Base-by-base conservation (phyloP, 768 basidiomycete genomes). In the Agrocybe pediades region DNA sequence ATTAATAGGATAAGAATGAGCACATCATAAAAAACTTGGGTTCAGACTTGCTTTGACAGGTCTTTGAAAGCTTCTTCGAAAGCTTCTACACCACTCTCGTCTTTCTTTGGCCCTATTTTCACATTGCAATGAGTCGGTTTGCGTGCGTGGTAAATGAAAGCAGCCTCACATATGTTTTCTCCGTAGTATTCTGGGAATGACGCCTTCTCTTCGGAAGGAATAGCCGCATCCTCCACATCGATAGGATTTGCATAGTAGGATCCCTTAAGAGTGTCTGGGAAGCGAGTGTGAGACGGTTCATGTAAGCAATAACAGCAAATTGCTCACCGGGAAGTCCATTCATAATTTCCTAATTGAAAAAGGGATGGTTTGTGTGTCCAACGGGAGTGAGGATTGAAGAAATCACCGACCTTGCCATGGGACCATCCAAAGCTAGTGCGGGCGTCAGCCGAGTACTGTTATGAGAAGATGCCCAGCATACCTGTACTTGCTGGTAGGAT, bases 161-260 rank as follows among this genome's bases (percentile, higher is more conserved):
- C 45, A 49, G 19, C 53, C 69, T 63, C 68, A 95, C 96, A 99
- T 33, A 98, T 90, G 63, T 99, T 99, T 30, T 73, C 71, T 5
- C 87, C 83, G 65, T 96, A 95, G 71, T 93, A 96, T 68, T 95
- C 92, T 2, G 86, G 88, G 69, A 92, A 85, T 24, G 75, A 71
- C 15, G 70, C 64, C 47, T 74, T 77, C 39, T 87, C 79, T 29
- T 74, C 78, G 2, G 75, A 67, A 13, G 85, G 66, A 2, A 92
- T 88, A n/a, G 77, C 71, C 0, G 88, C 83, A 24, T 66, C 58
- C 51, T 95, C 93, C 0, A 86, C 63, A 21, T 36, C 33, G 33
- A 87, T 70, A 8, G 94, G 93, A 62, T 89, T 95, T 54, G 93
- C 95, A 66, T 99, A 99, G 73, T 86, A 99, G 0, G 91, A 94